Conservation (phyloP, 2,329 filamentous ascomycete species). For the Aspergillus fumigatiaffinis region DNA sequence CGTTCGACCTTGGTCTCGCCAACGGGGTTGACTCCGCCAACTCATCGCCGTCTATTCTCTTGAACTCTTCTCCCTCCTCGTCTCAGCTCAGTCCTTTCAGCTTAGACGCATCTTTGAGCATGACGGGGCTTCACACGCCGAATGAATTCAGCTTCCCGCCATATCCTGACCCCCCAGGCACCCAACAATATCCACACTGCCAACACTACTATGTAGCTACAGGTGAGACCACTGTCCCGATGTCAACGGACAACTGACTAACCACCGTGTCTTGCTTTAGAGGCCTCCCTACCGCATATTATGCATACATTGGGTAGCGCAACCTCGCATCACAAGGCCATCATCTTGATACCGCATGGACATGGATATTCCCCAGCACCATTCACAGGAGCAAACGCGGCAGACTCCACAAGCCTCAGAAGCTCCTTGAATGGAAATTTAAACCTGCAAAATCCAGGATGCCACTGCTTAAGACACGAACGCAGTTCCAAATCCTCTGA, state of each 20-base stretch:
- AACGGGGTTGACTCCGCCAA: neutral
- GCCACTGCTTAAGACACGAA: neutral
- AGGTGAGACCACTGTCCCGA: constrained; percentile 3
- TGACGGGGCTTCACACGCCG: neutral
- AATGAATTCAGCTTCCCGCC: neutral
- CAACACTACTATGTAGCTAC: constrained; percentile 7
- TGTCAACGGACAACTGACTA: neutral
- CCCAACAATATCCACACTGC: neutral
- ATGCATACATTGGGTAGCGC: constrained; percentile 11
- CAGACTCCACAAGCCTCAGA: neutral
- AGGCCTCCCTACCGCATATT: constrained; percentile 16
- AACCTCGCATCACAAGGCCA: constrained; percentile 8
- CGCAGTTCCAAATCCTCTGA: neutral
- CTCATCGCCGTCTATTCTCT: neutral
- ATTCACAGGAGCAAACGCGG: neutral
- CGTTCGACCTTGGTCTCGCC: neutral
- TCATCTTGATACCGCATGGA: constrained; percentile 12
- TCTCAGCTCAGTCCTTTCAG: neutral
- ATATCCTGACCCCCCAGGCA: neutral
- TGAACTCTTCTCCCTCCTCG: neutral
- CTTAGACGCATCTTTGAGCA: neutral
- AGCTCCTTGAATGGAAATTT: neutral
- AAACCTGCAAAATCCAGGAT: neutral
- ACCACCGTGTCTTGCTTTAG: neutral
- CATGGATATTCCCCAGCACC: neutral